phyloP scores from a whole-genome alignment of 108 stramenopile genomes.

The Pseudonitzschia multistriata region DNA sequence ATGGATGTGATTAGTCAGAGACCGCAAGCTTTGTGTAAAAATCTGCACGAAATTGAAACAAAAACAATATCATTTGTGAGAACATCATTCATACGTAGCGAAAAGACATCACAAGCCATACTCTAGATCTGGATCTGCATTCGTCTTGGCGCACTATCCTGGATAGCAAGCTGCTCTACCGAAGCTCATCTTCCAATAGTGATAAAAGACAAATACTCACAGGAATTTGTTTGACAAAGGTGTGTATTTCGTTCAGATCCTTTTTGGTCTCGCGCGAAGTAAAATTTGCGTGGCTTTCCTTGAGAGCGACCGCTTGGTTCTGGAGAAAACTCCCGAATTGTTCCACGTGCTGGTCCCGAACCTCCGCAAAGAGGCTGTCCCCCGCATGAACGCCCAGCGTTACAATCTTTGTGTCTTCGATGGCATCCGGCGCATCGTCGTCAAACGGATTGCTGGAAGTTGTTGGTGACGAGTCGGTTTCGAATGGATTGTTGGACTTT shows the following conservation, averaged over 20 bases:
- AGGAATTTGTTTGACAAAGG: constrained; percentile 97
- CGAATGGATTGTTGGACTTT: constrained; percentile 8
- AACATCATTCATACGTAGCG: no score
- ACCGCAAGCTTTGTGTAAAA: constrained; percentile 60
- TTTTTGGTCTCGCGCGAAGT: constrained; percentile 85
- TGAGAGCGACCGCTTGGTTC: constrained; percentile 89
- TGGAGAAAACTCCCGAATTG: constrained; percentile 92
- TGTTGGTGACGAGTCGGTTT: neutral
- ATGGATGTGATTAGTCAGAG: constrained; percentile 92
- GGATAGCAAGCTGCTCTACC: no score
- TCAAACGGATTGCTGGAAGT: constrained; percentile 8
- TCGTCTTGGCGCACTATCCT: no score
- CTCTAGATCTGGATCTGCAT: no score
- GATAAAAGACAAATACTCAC: neutral
- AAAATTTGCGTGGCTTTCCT: constrained; percentile 89
- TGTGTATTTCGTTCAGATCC: constrained; percentile 93
- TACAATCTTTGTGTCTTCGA: constrained; percentile 28
- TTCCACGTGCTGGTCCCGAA: constrained; percentile 93
- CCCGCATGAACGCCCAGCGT: constrained; percentile 78
- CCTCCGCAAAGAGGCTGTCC: constrained; percentile 89
- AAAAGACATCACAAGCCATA: no score
- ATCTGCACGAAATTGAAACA: constrained; percentile 20
- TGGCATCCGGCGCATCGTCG: neutral
- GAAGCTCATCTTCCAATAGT: neutral
- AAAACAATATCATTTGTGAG: neutral